phyloP scores from a whole-genome alignment of 306 rosid genomes.

The Senna siamea region DNA sequence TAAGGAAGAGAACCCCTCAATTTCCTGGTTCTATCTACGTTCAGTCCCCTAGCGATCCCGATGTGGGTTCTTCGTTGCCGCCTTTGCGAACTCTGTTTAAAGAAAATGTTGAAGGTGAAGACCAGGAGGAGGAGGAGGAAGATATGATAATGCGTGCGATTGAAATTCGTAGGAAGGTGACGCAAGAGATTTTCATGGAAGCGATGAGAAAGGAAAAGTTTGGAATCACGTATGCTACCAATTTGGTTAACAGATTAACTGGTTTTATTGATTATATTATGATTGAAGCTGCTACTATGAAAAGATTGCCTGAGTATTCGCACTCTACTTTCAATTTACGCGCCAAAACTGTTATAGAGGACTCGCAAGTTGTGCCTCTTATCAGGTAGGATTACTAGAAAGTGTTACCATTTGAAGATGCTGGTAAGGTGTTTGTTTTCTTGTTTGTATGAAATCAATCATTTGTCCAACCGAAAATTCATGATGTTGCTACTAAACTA shows the following conservation, averaged over 20 bases:
- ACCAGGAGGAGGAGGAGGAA: constrained; percentile 33
- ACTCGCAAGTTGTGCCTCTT: constrained; percentile 75
- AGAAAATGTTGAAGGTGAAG: neutral
- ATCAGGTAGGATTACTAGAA: constrained; percentile 55
- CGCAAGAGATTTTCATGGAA: constrained; percentile 75
- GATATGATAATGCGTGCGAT: constrained; percentile 78
- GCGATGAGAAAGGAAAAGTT: constrained; percentile 78
- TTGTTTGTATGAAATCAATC: constrained; percentile 22
- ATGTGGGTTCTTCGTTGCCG: constrained; percentile 71
- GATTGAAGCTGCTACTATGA: constrained; percentile 86
- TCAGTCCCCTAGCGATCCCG: constrained; percentile 79
- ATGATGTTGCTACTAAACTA: neutral
- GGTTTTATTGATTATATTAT: constrained; percentile 72
- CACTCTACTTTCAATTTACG: constrained; percentile 73
- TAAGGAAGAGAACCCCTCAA: constrained; percentile 78
- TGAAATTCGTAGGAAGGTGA: constrained; percentile 84
- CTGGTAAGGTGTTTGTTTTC: constrained; percentile 40
- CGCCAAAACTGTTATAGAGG: constrained; percentile 75
- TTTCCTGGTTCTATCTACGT: constrained; percentile 89
- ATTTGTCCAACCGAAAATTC: neutral
- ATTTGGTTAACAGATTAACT: constrained; percentile 54
- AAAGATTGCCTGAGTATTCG: constrained; percentile 66
- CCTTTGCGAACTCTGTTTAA: constrained; percentile 55
- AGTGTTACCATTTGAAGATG: constrained; percentile 19
- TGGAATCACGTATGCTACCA: constrained; percentile 75